Percentiles rank a stretch among this genome's conserved stretches.
Conservation (phyloP, 257 asterid genomes). For the Lycium barbarum region DNA sequence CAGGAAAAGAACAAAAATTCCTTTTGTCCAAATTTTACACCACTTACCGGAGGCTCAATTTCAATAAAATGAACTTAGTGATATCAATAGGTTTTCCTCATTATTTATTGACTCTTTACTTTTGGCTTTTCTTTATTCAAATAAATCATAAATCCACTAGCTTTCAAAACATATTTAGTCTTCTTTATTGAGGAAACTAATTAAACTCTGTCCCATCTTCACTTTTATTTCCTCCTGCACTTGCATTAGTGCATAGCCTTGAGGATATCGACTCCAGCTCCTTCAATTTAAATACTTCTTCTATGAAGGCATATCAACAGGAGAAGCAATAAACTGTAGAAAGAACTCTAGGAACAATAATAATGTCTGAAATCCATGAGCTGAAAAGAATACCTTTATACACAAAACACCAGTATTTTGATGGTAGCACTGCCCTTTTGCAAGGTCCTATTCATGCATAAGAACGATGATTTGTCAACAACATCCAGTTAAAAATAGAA, state of each 20-base stretch:
- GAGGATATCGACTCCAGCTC: background rate
- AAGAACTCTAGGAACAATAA: background rate
- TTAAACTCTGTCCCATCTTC: background rate
- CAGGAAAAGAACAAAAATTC: background rate
- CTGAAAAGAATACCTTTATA: background rate
- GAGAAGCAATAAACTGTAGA: slow-evolving; percentile 1
- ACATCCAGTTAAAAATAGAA: background rate
- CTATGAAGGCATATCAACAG: background rate
- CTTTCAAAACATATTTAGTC: background rate
- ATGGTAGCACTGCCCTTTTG: background rate
- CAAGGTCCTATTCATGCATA: background rate
- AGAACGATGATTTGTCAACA: background rate
- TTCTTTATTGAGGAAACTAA: slow-evolving; percentile 2
- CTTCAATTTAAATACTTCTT: background rate
- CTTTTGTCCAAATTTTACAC: no score
- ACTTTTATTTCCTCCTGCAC: background rate
- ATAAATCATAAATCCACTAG: background rate
- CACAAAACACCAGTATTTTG: background rate
- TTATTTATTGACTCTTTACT: background rate
- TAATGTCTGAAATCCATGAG: background rate
- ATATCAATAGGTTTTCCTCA: slow-evolving; percentile 8
- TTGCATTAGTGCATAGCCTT: background rate
- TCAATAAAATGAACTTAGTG: slow-evolving; percentile 3
- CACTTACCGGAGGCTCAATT: background rate
- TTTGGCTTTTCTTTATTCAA: background rate